Percentiles rank a stretch among this genome's conserved stretches.
phyloP scores from a whole-genome alignment of 2,329 filamentous ascomycete species.

The Dothiorella sarmentorum region DNA sequence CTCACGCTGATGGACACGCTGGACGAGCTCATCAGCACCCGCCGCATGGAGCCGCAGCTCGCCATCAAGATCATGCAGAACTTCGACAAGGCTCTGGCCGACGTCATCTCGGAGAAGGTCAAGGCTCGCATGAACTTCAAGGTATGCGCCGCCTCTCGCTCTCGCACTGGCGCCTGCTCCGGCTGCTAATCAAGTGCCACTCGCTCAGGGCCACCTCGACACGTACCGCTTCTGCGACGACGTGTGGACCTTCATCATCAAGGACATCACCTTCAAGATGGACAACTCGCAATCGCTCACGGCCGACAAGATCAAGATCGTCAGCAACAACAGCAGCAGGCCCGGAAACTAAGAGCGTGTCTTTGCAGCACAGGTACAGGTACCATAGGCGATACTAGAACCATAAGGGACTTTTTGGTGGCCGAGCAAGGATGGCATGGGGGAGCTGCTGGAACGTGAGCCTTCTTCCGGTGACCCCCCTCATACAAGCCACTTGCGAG shows the following conservation, averaged over 20 bases:
- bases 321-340: constrained; percentile 91
- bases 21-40: constrained; percentile 90
- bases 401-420: background rate
- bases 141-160: constrained; percentile 51
- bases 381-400: background rate
- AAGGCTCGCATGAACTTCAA: constrained; percentile 92
- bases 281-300: constrained; percentile 72
- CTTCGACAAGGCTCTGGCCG: constrained; percentile 90
- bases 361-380: background rate
- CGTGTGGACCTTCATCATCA: constrained; percentile 99
- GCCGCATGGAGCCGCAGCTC: constrained; percentile 93
- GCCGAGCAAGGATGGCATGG: too few relatives aligned
- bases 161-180: background rate
- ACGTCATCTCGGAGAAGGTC: constrained; percentile 87
- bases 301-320: constrained; percentile 96
- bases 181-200: constrained; percentile 21
- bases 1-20: constrained; percentile 92
- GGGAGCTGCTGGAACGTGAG: background rate
- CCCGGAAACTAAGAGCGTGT: constrained; percentile 43
- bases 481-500: too few relatives aligned
- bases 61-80: constrained; percentile 97
- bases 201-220: constrained; percentile 81
- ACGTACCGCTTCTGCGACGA: constrained; percentile 99
- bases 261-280: constrained; percentile 98
- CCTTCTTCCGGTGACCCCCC: too few relatives aligned